These are phyloP conservation scores for Agapanthus africanus DNA, from an alignment of 106 monocot species.

Conservation along the genomic window DNA sequence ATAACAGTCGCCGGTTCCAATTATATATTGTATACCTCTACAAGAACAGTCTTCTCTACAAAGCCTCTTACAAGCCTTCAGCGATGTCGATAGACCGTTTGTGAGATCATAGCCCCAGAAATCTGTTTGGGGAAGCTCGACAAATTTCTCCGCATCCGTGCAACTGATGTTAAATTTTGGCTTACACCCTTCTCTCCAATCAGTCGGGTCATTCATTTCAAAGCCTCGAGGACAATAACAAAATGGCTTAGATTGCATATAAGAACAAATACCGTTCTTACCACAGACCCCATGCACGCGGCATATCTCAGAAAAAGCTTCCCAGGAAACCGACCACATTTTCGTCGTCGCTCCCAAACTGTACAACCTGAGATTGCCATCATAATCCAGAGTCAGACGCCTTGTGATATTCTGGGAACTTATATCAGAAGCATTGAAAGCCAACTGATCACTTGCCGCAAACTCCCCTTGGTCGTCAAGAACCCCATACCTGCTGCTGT, in stretches of 20 bases:
- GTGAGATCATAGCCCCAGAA: slow-evolving; percentile 2
- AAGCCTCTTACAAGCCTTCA: not conserved
- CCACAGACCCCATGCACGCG: slow-evolving; percentile 33
- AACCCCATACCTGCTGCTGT: slow-evolving; percentile 18
- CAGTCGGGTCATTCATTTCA: slow-evolving; percentile 15
- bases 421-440: slow-evolving; percentile 7
- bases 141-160: not conserved
- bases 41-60: slow-evolving; percentile 7
- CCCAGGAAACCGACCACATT: slow-evolving; percentile 18
- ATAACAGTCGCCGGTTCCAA: slow-evolving; percentile 8
- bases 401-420: slow-evolving; percentile 11
- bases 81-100: not conserved
- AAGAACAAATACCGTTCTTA: slow-evolving; percentile 17
- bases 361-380: slow-evolving; percentile 31
- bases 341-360: slow-evolving; percentile 17
- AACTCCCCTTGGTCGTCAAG: slow-evolving; percentile 16
- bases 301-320: slow-evolving; percentile 13
- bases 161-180: slow-evolving; percentile 9
- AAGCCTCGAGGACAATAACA: slow-evolving; percentile 27
- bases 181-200: slow-evolving; percentile 25
- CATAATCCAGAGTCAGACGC: slow-evolving; percentile 32
- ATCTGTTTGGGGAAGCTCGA: slow-evolving; percentile 6
- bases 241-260: not conserved
- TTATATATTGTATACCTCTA: not conserved
- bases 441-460: slow-evolving; percentile 16